Conservation (phyloP, 345 rosid species). For the Eucalyptus cloeziana region DNA sequence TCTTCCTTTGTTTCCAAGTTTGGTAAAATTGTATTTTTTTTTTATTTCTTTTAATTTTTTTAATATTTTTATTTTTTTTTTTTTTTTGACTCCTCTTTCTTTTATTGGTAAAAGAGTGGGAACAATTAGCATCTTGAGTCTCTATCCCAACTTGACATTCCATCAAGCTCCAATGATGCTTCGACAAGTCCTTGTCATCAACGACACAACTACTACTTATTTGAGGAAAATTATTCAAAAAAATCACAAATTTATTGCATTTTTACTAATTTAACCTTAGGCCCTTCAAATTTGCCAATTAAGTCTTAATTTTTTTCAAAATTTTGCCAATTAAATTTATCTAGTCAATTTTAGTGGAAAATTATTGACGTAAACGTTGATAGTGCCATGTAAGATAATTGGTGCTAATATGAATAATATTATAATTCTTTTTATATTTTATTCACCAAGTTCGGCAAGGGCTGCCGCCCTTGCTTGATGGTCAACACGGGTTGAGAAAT, state of each 20-base stretch:
- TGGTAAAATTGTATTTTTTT: too few species aligned
- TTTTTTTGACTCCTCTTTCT: rapidly evolving
- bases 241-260: rapidly evolving
- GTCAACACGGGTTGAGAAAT: too few species aligned
- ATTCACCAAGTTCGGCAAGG: rapidly evolving
- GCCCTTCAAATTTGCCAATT: too few species aligned
- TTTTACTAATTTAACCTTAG: rapidly evolving
- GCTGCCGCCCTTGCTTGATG: rapidly evolving
- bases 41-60: too few species aligned
- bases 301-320: too few species aligned
- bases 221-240: too few species aligned
- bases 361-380: rapidly evolving
- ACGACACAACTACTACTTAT: background rate
- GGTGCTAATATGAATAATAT: too few species aligned
- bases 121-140: too few species aligned
- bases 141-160: rapidly evolving
- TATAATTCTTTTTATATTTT: too few species aligned
- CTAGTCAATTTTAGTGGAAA: too few species aligned
- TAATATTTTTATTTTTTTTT: too few species aligned
- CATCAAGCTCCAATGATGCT: rapidly evolving
- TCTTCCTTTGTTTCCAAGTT: rapidly evolving
- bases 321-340: too few species aligned
- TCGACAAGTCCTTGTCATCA: rapidly evolving
- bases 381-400: rapidly evolving
- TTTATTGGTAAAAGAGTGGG: background rate